These are phyloP conservation scores for Penstemon eatonii DNA, from an alignment of 257 asterid genomes.

Conservation along the genomic window DNA sequence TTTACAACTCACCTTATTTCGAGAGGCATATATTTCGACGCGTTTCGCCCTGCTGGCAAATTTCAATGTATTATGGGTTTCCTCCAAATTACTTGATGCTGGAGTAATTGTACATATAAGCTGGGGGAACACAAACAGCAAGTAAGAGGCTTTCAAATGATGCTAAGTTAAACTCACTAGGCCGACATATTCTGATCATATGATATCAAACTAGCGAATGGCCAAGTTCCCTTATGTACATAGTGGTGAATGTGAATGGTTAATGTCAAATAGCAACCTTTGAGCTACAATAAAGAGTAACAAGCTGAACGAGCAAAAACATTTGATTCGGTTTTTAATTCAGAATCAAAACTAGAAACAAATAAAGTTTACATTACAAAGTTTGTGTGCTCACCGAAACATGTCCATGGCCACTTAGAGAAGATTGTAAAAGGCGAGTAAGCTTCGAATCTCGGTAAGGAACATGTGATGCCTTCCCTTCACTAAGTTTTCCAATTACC, in stretches of 20 bases:
- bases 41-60: slow-evolving; percentile 98
- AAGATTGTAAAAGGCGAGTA: slow-evolving; percentile 92
- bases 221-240: slow-evolving; percentile 18
- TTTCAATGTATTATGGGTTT: slow-evolving; percentile 94
- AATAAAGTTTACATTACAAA: slow-evolving; percentile 5
- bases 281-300: neutral
- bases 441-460: slow-evolving; percentile 98
- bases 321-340: neutral
- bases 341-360: neutral
- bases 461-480: slow-evolving; percentile 94
- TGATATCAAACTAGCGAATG: slow-evolving; percentile 14
- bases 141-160: slow-evolving; percentile 23
- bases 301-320: slow-evolving; percentile 26
- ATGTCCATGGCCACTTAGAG: slow-evolving; percentile 97
- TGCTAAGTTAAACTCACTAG: slow-evolving; percentile 9
- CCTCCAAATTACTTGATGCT: slow-evolving; percentile 97
- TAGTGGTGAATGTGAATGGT: slow-evolving; percentile 12
- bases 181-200: slow-evolving; percentile 8
- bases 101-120: slow-evolving; percentile 97
- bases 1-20: slow-evolving; percentile 68
- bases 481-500: slow-evolving; percentile 99
- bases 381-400: slow-evolving; percentile 74
- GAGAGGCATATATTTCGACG: slow-evolving; percentile 90
- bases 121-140: slow-evolving; percentile 42
- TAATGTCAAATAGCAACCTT: slow-evolving; percentile 16